A percentile compares a stretch with the other conserved stretches of the same genome.
Evolutionary conservation across 2,329 filamentous ascomycete genomes (phyloP).

Genomic region (Penicillium sp.): DNA sequence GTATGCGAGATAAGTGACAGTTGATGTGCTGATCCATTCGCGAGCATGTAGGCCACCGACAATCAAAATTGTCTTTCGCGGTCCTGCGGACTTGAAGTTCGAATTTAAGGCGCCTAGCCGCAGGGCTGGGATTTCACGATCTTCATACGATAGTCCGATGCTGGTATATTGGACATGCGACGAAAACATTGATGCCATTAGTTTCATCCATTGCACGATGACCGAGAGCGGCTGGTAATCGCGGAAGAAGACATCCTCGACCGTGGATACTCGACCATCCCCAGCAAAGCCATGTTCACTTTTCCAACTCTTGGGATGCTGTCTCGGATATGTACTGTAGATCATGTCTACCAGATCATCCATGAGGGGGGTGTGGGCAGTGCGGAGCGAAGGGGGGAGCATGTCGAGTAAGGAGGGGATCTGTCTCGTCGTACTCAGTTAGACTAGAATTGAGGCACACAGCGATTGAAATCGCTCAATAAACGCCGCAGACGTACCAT

Average conservation of each 20-base stretch:
- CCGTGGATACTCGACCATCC: conserved; percentile 32
- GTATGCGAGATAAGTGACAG: conserved; percentile 88
- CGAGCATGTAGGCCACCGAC: conserved; percentile 87
- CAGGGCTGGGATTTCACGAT: conserved; percentile 79
- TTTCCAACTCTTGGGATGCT: conserved; percentile 32
- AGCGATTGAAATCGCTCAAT: background rate
- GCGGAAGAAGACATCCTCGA: conserved; percentile 76
- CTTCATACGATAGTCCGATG: conserved; percentile 85
- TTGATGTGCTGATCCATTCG: conserved; percentile 94
- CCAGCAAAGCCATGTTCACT: conserved; percentile 31
- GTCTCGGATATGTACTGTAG: conserved; percentile 68
- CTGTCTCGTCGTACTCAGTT: conserved; percentile 34
- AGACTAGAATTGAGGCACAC: background rate
- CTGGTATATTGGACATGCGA: conserved; percentile 70
- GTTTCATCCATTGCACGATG: conserved; percentile 85
- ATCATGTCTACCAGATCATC: conserved; percentile 76
- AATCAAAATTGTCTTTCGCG: conserved; percentile 75
- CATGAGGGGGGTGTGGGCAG: conserved; percentile 72
- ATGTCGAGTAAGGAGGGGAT: conserved; percentile 73
- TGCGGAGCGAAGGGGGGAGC: conserved; percentile 71
- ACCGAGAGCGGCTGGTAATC: conserved; percentile 88
- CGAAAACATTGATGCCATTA: conserved; percentile 87
- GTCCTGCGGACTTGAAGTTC: conserved; percentile 42
- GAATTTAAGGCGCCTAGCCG: conserved; percentile 66
- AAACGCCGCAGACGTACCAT: conserved; percentile 53